phyloP scores from a whole-genome alignment of 805 yeast genomes.

The Kodamaea hsintzibuensis region DNA sequence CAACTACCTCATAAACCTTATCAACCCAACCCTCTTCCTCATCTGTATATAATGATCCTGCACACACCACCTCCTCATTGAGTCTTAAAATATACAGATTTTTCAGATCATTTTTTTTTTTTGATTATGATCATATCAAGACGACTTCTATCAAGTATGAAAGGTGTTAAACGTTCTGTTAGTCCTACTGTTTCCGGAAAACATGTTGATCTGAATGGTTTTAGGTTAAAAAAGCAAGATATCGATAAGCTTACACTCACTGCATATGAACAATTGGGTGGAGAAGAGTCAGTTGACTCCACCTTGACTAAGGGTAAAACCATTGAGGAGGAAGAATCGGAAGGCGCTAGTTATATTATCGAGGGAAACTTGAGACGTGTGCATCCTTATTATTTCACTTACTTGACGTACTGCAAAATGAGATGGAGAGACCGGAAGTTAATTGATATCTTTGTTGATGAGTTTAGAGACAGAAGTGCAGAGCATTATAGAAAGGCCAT shows the following conservation, averaged over 20 bases:
- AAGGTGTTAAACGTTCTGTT: slow-evolving; percentile 2
- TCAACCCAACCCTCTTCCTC: neutral
- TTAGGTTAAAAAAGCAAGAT: slow-evolving; percentile 45
- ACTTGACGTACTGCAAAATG: slow-evolving; percentile 84
- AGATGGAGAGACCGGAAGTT: slow-evolving; percentile 89
- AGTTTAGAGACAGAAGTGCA: slow-evolving; percentile 77
- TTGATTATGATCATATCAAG: neutral
- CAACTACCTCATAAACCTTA: too few relatives aligned
- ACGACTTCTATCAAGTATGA: neutral
- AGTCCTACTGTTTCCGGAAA: slow-evolving; percentile 3
- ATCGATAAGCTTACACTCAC: slow-evolving; percentile 45
- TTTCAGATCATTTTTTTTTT: neutral
- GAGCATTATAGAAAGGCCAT: slow-evolving; percentile 58
- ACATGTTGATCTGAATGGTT: slow-evolving; percentile 47
- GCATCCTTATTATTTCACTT: slow-evolving; percentile 84
- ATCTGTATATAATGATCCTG: neutral
- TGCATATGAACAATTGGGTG: slow-evolving; percentile 44
- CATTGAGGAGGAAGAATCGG: slow-evolving; percentile 56
- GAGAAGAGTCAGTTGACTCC: slow-evolving; percentile 22
- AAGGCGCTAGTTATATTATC: slow-evolving; percentile 55
- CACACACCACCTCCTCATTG: neutral
- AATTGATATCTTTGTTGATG: slow-evolving; percentile 77
- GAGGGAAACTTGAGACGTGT: slow-evolving; percentile 70
- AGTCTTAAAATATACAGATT: neutral
- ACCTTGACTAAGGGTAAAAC: slow-evolving; percentile 28